These are phyloP conservation scores for Tardiomyces depauwii DNA, from an alignment of 1,139 yeast species.

Conservation along the genomic window DNA sequence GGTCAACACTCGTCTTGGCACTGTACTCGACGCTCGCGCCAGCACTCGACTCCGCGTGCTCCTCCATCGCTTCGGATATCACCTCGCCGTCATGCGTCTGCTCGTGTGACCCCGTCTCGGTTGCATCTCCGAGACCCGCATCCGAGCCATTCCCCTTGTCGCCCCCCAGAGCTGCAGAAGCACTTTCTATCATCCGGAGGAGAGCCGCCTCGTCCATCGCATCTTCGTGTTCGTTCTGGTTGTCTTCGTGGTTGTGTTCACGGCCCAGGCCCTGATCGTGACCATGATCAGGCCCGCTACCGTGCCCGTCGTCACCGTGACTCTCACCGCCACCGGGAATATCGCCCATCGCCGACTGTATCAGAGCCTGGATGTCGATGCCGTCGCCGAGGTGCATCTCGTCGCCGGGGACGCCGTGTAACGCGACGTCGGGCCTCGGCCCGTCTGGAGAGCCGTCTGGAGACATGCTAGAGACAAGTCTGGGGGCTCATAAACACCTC, in stretches of 20 bases:
- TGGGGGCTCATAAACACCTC: background rate
- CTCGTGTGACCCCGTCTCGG: background rate
- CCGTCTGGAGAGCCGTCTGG: background rate
- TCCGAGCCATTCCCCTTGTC: background rate
- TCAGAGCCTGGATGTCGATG: conserved; percentile 1
- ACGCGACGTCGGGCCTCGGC: background rate
- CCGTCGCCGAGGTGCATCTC: background rate
- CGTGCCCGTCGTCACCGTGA: background rate
- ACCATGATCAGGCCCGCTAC: background rate
- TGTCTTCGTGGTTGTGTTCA: background rate
- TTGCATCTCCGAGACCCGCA: too few species aligned
- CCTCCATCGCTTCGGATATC: too few species aligned
- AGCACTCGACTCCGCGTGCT: too few species aligned
- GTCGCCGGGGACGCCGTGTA: background rate
- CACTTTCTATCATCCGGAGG: background rate
- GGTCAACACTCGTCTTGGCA: too few species aligned
- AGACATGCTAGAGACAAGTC: background rate
- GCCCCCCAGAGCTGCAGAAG: background rate
- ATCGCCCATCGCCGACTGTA: conserved; percentile 1
- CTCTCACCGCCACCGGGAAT: background rate
- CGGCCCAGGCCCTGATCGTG: background rate
- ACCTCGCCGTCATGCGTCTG: too few species aligned
- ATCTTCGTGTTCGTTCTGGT: background rate
- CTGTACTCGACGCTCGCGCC: too few species aligned
- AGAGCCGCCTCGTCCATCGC: background rate